phyloP scores from a whole-genome alignment of 2,329 filamentous ascomycete genomes.

The Exophiala bonariae region DNA sequence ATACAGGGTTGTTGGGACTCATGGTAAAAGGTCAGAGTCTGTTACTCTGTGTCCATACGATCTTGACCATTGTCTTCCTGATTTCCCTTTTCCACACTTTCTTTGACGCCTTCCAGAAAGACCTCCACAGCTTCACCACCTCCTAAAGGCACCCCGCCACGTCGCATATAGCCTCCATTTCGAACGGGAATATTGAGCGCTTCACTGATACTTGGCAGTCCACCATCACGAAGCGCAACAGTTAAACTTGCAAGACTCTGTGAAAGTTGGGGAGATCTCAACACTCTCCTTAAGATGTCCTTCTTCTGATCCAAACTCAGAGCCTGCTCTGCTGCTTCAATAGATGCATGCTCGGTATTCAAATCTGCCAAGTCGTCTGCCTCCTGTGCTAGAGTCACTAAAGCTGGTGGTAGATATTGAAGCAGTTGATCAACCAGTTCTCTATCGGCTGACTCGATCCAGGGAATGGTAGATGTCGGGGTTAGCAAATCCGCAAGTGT shows the following conservation, averaged over 20 bases:
- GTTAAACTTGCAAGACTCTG: constrained; percentile 85
- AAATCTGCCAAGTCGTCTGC: constrained; percentile 59
- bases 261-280: constrained; percentile 85
- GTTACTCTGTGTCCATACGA: constrained; percentile 44
- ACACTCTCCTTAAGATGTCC: constrained; percentile 73
- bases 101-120: constrained; percentile 87
- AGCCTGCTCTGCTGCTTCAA: constrained; percentile 72
- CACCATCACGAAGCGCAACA: constrained; percentile 84
- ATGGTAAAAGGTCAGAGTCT: not conserved
- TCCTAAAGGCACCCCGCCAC: constrained; percentile 79
- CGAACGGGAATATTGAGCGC: constrained; percentile 77
- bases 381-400: constrained; percentile 75
- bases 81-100: constrained; percentile 58
- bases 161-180: constrained; percentile 78
- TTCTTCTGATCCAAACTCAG: constrained; percentile 77
- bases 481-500: constrained; percentile 83
- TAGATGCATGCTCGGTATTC: constrained; percentile 68
- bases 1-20: too few species aligned
- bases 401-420: constrained; percentile 72
- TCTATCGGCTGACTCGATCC: constrained; percentile 66
- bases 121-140: constrained; percentile 86
- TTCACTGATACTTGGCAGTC: constrained; percentile 84
- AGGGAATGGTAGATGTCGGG: constrained; percentile 73
- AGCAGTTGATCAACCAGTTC: constrained; percentile 73
- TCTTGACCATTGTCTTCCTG: constrained; percentile 32